Percentiles rank a stretch among this genome's conserved stretches.
phyloP scores from a whole-genome alignment of 495 filamentous ascomycete species.

The Aspergillus carlsbadensis region DNA sequence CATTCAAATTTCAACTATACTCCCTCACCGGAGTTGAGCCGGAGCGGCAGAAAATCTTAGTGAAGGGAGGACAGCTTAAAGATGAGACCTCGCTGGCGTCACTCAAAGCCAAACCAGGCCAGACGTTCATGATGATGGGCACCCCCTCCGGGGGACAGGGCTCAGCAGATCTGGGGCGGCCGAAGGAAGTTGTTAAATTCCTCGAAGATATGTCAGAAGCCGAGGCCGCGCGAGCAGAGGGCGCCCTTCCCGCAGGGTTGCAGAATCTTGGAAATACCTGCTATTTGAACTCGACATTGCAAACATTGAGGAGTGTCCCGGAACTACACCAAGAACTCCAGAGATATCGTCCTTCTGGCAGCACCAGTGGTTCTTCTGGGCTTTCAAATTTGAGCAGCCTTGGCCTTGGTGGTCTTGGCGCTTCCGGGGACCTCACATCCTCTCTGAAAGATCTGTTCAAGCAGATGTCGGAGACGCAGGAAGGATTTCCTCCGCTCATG shows the following conservation, averaged over 20 bases:
- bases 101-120: slow-evolving; percentile 79
- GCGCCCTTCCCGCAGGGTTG: slow-evolving; percentile 84
- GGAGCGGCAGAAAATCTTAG: slow-evolving; percentile 89
- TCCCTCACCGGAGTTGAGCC: slow-evolving; percentile 95
- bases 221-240: slow-evolving; percentile 74
- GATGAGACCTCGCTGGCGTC: slow-evolving; percentile 87
- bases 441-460: slow-evolving; percentile 87
- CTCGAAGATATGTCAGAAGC: slow-evolving; percentile 98
- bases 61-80: slow-evolving; percentile 93
- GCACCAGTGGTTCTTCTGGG: slow-evolving; percentile 32
- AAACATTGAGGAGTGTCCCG: slow-evolving; percentile 83
- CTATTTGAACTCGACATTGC: slow-evolving; percentile 95
- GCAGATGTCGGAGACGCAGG: slow-evolving; percentile 89
- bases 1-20: slow-evolving; percentile 92
- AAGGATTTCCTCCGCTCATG: slow-evolving; percentile 78
- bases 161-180: slow-evolving; percentile 58
- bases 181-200: slow-evolving; percentile 83
- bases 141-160: slow-evolving; percentile 68
- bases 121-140: slow-evolving; percentile 96
- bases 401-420: slow-evolving; percentile 58
- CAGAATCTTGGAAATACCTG: slow-evolving; percentile 96
- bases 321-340: slow-evolving; percentile 82
- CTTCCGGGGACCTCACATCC: slow-evolving; percentile 70
- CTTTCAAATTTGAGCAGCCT: slow-evolving; percentile 54
- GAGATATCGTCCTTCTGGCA: slow-evolving; percentile 56